Evolutionary conservation across 2,329 filamentous ascomycete genomes (phyloP).

Genomic region (Botrytis deweyae): DNA sequence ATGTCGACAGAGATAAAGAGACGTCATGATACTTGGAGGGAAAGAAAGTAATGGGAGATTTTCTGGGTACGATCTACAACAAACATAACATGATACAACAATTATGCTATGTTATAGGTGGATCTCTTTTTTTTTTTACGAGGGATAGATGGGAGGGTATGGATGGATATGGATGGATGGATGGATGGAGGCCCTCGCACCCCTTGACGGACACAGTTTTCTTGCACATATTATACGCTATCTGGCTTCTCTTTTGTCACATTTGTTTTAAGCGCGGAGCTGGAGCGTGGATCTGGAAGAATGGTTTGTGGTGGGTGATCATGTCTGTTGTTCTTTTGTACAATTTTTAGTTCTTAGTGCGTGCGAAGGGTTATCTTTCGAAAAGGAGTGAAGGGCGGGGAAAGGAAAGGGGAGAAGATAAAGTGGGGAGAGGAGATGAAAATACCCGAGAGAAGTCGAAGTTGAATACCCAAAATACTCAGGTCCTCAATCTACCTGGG

Average conservation of each 20-base stretch:
- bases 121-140: neutral
- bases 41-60: neutral
- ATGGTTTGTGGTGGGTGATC: neutral
- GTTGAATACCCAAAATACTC: neutral
- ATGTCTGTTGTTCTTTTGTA: neutral
- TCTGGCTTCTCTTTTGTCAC: conserved; percentile 12
- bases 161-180: neutral
- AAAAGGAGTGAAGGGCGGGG: neutral
- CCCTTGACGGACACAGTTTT: neutral
- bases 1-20: neutral
- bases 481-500: neutral
- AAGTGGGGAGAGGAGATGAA: neutral
- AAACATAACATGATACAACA: neutral
- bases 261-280: neutral
- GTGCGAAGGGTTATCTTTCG: neutral
- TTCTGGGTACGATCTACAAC: conserved; percentile 4
- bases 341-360: neutral
- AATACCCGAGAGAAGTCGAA: conserved; percentile 1
- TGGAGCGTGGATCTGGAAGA: conserved; percentile 1
- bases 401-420: neutral
- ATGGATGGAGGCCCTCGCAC: neutral
- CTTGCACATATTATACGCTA: conserved; percentile 11
- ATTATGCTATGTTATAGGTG: neutral
- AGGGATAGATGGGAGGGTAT: neutral
- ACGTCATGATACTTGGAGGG: neutral